Percentiles rank a stretch among this genome's conserved stretches.
Conservation (phyloP, 768 basidiomycete species). For the Mrakia gelida region DNA sequence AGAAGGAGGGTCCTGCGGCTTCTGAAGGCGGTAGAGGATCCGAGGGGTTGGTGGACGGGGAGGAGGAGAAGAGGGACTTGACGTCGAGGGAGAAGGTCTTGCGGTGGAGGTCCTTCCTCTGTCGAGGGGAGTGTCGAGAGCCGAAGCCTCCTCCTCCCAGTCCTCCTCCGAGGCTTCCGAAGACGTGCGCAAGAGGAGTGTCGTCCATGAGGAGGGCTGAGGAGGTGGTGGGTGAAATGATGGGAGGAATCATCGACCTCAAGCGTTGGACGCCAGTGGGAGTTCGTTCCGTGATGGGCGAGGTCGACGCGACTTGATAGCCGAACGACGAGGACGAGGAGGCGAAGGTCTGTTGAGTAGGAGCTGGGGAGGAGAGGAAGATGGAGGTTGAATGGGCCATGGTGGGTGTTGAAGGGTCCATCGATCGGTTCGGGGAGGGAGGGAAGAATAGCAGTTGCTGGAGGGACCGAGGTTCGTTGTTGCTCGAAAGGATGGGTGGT, state of each 20-base stretch:
- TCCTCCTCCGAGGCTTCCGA: neutral
- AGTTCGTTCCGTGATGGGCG: neutral
- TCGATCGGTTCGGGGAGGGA: constrained; percentile 7
- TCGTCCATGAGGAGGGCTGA: neutral
- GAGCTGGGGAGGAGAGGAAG: constrained; percentile 2
- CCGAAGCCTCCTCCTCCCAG: neutral
- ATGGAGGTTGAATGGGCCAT: neutral
- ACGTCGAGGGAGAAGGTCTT: constrained; percentile 16
- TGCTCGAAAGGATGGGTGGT: constrained; percentile 10
- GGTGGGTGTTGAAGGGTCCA: constrained; percentile 2
- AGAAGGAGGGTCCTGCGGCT: neutral
- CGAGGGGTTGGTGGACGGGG: neutral
- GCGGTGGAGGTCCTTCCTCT: constrained; percentile 4
- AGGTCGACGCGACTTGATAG: too few species aligned
- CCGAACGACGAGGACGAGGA: neutral
- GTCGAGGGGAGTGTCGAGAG: neutral
- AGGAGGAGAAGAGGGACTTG: constrained; percentile 5
- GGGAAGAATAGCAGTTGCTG: constrained; percentile 2
- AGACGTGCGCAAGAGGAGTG: neutral
- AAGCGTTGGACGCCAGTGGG: neutral
- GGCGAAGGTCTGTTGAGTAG: neutral
- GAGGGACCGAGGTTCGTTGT: constrained; percentile 4
- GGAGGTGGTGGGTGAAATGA: neutral
- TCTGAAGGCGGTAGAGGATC: neutral
- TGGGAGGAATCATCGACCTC: neutral